phyloP scores from a whole-genome alignment of 108 stramenopile species.

The Cyclotella cryptica region DNA sequence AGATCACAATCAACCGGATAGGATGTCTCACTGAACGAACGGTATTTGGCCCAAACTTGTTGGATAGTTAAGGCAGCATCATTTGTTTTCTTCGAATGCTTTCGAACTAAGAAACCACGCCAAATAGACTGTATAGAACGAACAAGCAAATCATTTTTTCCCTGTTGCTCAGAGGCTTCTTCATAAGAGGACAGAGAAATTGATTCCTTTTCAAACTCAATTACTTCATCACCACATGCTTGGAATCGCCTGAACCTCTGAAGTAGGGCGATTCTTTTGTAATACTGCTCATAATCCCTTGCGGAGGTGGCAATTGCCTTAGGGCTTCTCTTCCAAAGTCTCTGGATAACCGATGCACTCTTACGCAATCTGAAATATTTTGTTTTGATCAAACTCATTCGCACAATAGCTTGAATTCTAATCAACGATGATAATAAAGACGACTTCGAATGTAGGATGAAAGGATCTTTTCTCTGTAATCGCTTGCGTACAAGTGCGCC shows the following conservation, averaged over 20 bases:
- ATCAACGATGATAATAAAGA: neutral
- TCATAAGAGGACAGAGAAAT: too few species aligned
- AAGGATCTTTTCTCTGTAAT: neutral
- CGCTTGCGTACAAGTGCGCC: neutral
- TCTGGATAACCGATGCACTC: constrained; percentile 1
- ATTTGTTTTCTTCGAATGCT: neutral
- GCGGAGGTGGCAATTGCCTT: neutral
- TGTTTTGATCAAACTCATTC: neutral
- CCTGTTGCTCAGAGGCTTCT: neutral
- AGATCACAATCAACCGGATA: neutral
- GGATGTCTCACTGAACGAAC: neutral
- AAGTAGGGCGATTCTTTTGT: neutral
- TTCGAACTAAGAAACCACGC: neutral
- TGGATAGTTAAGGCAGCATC: constrained; percentile 8
- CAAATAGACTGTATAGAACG: constrained; percentile 9
- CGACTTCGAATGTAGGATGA: neutral
- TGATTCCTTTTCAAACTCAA: too few species aligned
- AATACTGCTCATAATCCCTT: neutral
- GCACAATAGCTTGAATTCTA: neutral
- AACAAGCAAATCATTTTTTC: neutral
- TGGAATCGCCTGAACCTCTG: neutral
- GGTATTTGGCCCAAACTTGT: neutral
- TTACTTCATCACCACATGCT: too few species aligned
- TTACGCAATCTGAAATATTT: neutral
- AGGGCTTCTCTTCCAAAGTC: neutral